phyloP scores from a whole-genome alignment of 2,329 filamentous ascomycete genomes.

The Fusarium staphyleae region DNA sequence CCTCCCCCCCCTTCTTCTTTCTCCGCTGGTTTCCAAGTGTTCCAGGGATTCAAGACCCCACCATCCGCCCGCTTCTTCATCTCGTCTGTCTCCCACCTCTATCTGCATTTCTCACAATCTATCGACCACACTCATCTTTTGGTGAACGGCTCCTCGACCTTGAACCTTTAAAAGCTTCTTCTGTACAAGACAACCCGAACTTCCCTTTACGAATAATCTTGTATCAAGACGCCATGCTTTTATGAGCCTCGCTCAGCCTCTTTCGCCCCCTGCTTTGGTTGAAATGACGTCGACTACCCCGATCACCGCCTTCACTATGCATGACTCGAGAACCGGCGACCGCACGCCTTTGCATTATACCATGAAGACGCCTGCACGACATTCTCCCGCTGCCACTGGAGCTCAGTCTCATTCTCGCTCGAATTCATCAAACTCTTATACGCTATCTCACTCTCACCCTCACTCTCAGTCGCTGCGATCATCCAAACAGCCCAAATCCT shows the following conservation, averaged over 20 bases:
- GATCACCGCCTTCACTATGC: slow-evolving; percentile 41
- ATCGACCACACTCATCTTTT: slow-evolving; percentile 15
- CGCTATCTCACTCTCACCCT: slow-evolving; percentile 49
- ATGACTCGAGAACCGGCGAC: slow-evolving; percentile 47
- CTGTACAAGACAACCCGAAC: too few relatives aligned
- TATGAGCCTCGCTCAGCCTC: slow-evolving; percentile 31
- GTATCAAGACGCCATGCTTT: slow-evolving; percentile 29
- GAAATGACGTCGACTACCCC: slow-evolving; percentile 40
- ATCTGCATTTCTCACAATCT: slow-evolving; percentile 31
- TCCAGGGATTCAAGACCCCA: slow-evolving; percentile 41
- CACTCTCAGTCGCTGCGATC: slow-evolving; percentile 54
- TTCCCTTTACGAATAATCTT: slow-evolving; percentile 12
- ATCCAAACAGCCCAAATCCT: slow-evolving; percentile 49
- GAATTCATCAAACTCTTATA: slow-evolving; percentile 50
- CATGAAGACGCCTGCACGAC: slow-evolving; percentile 55
- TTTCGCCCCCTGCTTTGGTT: slow-evolving; percentile 23
- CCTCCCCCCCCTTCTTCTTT: slow-evolving; percentile 18
- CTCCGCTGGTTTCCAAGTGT: slow-evolving; percentile 39
- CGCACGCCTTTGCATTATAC: slow-evolving; percentile 51
- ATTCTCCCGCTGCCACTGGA: slow-evolving; percentile 46
- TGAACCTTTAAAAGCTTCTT: slow-evolving; percentile 4
- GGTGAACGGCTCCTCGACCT: slow-evolving; percentile 18
- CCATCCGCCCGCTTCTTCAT: slow-evolving; percentile 36
- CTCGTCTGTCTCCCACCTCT: slow-evolving; percentile 22
- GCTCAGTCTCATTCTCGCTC: slow-evolving; percentile 42